Conservation (phyloP, 2,329 filamentous ascomycete genomes). For the Didymella pomorum region DNA sequence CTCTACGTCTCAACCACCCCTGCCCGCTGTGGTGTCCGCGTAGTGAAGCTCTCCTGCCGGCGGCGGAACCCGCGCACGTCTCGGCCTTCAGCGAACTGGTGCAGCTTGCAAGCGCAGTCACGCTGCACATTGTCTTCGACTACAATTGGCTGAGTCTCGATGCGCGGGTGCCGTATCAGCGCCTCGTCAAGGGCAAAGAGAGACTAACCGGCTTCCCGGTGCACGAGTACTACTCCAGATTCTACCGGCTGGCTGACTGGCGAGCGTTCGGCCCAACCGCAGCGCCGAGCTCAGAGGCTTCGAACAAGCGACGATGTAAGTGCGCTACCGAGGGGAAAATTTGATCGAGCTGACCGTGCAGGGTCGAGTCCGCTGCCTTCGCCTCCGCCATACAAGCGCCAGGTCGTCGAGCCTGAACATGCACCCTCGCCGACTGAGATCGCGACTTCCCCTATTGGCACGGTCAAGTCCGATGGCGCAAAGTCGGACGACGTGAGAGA, state of each 20-base stretch:
- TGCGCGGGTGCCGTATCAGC: neutral
- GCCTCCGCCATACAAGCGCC: constrained; percentile 2
- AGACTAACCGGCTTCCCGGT: neutral
- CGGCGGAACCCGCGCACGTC: neutral
- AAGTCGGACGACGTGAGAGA: neutral
- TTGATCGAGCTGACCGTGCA: neutral
- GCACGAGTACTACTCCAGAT: neutral
- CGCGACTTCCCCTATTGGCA: constrained; percentile 2
- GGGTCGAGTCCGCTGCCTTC: neutral
- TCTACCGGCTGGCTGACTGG: neutral
- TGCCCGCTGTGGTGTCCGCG: constrained; percentile 5
- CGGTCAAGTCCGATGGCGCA: neutral
- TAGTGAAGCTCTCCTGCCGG: neutral
- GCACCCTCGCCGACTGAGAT: neutral
- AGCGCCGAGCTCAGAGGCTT: neutral
- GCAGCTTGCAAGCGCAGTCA: neutral
- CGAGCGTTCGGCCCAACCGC: neutral
- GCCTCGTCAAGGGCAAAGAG: neutral
- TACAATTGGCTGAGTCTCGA: neutral
- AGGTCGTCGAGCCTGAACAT: neutral
- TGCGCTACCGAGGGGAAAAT: too few relatives aligned
- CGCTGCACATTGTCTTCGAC: neutral
- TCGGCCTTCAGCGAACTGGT: neutral
- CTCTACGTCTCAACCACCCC: neutral
- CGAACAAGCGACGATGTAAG: neutral